These are phyloP conservation scores for Heliosperma pusillum DNA, from an alignment of 148 eudicot genomes.

Conservation along the genomic window DNA sequence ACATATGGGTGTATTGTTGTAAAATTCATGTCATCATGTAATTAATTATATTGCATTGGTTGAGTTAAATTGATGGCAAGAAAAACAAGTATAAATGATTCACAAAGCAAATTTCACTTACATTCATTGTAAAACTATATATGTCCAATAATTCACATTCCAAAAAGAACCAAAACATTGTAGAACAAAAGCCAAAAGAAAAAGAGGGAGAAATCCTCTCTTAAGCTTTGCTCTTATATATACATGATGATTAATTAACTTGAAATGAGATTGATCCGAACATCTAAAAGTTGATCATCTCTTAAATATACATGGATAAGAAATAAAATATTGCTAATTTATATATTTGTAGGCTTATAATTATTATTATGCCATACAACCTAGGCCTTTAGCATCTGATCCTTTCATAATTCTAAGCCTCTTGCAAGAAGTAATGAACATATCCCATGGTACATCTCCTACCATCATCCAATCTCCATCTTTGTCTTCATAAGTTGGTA, in stretches of 20 bases:
- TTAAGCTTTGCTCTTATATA: conserved; percentile 16
- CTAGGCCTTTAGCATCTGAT: conserved; percentile 31
- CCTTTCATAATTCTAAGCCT: conserved; percentile 38
- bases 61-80: not conserved
- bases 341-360: too few species aligned
- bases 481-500: conserved; percentile 36
- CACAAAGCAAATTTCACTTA: not conserved
- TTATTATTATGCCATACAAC: conserved; percentile 14
- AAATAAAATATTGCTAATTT: not conserved
- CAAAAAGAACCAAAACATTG: conserved; percentile 8
- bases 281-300: conserved; percentile 18
- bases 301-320: conserved; percentile 10
- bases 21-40: too few species aligned
- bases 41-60: not conserved
- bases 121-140: not conserved
- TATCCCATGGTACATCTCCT: conserved; percentile 45
- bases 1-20: too few species aligned
- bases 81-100: not conserved
- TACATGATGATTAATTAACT: not conserved
- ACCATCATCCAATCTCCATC: conserved; percentile 43
- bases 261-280: conserved; percentile 15
- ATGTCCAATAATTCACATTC: conserved; percentile 6
- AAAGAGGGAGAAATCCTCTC: not conserved
- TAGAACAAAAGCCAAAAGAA: not conserved
- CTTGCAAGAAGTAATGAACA: conserved; percentile 38